Evolutionary conservation across 2,329 filamentous ascomycete species (phyloP).

Genomic region (Aspergillus sojae): DNA sequence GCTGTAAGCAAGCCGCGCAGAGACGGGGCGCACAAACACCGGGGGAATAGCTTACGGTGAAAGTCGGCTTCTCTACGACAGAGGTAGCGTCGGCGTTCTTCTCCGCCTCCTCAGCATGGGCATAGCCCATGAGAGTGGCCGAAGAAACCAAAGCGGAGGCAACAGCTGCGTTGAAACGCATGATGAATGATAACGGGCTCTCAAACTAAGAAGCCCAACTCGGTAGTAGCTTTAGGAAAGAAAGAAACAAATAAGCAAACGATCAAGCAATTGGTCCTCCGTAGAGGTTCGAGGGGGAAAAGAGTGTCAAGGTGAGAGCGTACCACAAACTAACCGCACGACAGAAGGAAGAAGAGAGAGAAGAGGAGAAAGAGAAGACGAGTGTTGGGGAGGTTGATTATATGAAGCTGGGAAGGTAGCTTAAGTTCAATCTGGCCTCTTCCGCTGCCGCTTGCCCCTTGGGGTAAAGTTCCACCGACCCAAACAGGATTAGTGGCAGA

Average conservation of each 20-base stretch:
- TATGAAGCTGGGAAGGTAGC: slow-evolving; percentile 32
- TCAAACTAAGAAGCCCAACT: background rate
- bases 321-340: slow-evolving; percentile 16
- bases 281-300: slow-evolving; percentile 12
- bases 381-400: slow-evolving; percentile 26
- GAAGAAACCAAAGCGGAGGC: slow-evolving; percentile 70
- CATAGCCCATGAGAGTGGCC: slow-evolving; percentile 67
- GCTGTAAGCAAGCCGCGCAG: slow-evolving; percentile 17
- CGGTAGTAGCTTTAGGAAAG: slow-evolving; percentile 9
- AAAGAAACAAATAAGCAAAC: slow-evolving; percentile 18
- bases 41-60: slow-evolving; percentile 72
- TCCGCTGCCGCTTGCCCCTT: slow-evolving; percentile 28
- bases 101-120: slow-evolving; percentile 70
- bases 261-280: slow-evolving; percentile 24
- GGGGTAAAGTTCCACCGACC: slow-evolving; percentile 13
- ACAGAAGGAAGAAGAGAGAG: slow-evolving; percentile 16
- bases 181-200: slow-evolving; percentile 49
- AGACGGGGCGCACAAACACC: slow-evolving; percentile 6
- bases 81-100: slow-evolving; percentile 57
- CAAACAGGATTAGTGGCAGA: slow-evolving; percentile 3
- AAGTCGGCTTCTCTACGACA: slow-evolving; percentile 72
- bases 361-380: slow-evolving; percentile 18
- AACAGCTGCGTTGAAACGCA: slow-evolving; percentile 83
- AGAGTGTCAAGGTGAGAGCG: slow-evolving; percentile 4
- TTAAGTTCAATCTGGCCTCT: slow-evolving; percentile 49